Percentiles rank a stretch among this genome's conserved stretches.
Conservation (phyloP, 75 land plant genomes). For the Pinus albicaulis region DNA sequence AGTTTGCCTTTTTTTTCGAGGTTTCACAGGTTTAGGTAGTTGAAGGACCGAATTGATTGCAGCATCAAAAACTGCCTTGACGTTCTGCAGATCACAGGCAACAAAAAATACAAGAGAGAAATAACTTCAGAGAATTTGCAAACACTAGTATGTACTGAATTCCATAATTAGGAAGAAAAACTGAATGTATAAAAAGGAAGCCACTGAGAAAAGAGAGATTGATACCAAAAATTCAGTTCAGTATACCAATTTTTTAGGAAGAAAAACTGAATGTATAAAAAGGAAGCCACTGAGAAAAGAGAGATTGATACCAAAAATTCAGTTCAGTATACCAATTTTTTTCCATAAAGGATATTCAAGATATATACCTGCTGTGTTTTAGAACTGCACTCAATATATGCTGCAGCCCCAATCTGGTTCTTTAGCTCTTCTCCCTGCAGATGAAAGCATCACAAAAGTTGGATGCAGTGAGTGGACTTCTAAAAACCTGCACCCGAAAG, state of each 20-base stretch:
- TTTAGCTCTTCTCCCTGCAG: slow-evolving; percentile 48
- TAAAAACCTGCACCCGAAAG: too few species aligned
- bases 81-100: slow-evolving; percentile 18
- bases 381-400: slow-evolving; percentile 73
- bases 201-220: too few species aligned
- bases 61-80: slow-evolving; percentile 31
- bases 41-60: slow-evolving; percentile 21
- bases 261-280: not conserved
- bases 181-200: too few species aligned
- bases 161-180: not conserved
- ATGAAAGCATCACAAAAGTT: not conserved
- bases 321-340: too few species aligned
- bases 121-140: not conserved
- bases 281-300: not conserved
- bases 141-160: not conserved
- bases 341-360: not conserved
- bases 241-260: too few species aligned
- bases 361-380: slow-evolving; percentile 61
- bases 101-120: not conserved
- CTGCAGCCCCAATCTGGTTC: slow-evolving; percentile 45
- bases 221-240: too few species aligned
- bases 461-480: too few species aligned
- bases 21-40: slow-evolving; percentile 17
- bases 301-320: not conserved
- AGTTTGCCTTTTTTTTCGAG: slow-evolving; percentile 7